Evolutionary conservation across 2,329 filamentous ascomycete species (phyloP).

Genomic region (Penicillium sp.): DNA sequence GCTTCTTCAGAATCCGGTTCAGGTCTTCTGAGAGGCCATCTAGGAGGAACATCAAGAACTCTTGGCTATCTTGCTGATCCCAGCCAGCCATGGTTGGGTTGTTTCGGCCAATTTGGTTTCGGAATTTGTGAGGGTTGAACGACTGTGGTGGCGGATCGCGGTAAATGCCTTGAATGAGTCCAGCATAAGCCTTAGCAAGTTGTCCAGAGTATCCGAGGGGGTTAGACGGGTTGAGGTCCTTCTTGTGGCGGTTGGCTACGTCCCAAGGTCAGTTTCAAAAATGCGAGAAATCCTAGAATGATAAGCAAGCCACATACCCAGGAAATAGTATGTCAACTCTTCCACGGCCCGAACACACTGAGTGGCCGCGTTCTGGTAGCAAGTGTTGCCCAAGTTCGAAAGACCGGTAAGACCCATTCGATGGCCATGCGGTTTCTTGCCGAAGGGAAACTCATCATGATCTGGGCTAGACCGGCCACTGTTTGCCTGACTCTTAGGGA

Average conservation of each 20-base stretch:
- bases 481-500: constrained; percentile 42
- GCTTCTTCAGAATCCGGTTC: constrained; percentile 91
- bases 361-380: constrained; percentile 98
- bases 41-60: constrained; percentile 91
- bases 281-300: not conserved
- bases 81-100: constrained; percentile 89
- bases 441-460: constrained; percentile 67
- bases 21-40: constrained; percentile 95
- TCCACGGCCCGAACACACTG: constrained; percentile 94
- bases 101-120: constrained; percentile 75
- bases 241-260: constrained; percentile 65
- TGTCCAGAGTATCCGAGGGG: constrained; percentile 81
- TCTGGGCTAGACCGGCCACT: constrained; percentile 72
- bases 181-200: constrained; percentile 82
- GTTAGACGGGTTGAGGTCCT: constrained; percentile 83
- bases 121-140: constrained; percentile 79
- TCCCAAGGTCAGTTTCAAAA: constrained; percentile 15
- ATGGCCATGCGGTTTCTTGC: constrained; percentile 60
- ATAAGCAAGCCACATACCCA: constrained; percentile 47
- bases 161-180: constrained; percentile 77
- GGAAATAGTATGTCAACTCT: constrained; percentile 89
- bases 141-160: constrained; percentile 65
- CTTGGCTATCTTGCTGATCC: constrained; percentile 95
- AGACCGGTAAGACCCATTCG: constrained; percentile 79
- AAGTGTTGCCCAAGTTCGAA: constrained; percentile 92